Percentiles rank a stretch among this genome's conserved stretches.
Conservation (phyloP, 78 protist genomes). For the Dictyostelium intermedium region DNA sequence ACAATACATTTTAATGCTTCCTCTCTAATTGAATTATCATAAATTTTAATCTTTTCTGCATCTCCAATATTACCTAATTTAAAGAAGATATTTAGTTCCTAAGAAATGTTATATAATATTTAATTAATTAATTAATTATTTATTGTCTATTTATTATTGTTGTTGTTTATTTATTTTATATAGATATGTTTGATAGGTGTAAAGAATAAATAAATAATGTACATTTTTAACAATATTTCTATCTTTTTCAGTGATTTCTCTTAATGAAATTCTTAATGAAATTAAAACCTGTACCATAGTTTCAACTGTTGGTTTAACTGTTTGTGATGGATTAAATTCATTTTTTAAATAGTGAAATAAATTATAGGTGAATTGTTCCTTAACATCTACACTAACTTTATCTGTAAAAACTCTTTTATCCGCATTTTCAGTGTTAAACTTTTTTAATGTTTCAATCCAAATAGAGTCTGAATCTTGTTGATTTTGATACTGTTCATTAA, state of each 20-base stretch:
- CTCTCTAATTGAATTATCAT: slow-evolving; percentile 53
- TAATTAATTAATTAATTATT: not conserved
- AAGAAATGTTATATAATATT: not conserved
- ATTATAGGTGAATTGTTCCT: slow-evolving; percentile 20
- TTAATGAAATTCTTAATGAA: slow-evolving; percentile 37
- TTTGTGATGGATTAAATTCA: not conserved
- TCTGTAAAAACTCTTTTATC: slow-evolving; percentile 51
- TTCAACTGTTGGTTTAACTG: slow-evolving; percentile 1
- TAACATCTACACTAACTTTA: not conserved
- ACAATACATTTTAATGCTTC: slow-evolving; percentile 48
- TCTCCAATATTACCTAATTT: slow-evolving; percentile 75
- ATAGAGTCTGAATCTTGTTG: not conserved
- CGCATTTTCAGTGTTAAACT: slow-evolving; percentile 25
- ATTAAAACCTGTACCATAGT: slow-evolving; percentile 4
- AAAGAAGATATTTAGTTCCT: slow-evolving; percentile 32
- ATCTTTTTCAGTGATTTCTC: slow-evolving; percentile 11
- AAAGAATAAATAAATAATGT: not conserved
- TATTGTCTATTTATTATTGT: not conserved
- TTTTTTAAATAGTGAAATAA: slow-evolving; percentile 23
- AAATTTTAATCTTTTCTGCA: slow-evolving; percentile 24
- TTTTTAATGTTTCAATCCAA: slow-evolving; percentile 49
- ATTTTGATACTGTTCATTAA: slow-evolving; percentile 21
- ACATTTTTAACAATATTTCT: slow-evolving; percentile 6
- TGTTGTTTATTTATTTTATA: not conserved
- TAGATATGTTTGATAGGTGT: not conserved